Base-by-base conservation (phyloP, 495 filamentous ascomycete genomes). In the Penicillium riverlandense region DNA sequence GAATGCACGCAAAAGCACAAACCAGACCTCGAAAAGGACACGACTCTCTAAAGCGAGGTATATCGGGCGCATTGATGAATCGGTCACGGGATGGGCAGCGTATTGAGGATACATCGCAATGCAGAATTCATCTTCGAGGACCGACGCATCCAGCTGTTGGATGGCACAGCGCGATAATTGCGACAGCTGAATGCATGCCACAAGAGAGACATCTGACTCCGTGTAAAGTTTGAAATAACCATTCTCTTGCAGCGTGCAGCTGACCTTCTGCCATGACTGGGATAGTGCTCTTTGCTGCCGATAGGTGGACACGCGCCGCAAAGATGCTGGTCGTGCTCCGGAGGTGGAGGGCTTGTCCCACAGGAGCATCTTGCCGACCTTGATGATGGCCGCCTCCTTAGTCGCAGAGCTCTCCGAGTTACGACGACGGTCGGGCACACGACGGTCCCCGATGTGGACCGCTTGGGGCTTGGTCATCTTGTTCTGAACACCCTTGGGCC, bases 11-110 rank as follows among this genome's bases (percentile, higher is more conserved):
- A 99, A 58, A 22, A 99, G 74, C 7, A 95, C 92, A 58, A 95
- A 90, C 94, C 92, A 97, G 10, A 95, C 94, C 55, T 99, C 92
- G 57, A 92, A 95, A 7, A 92, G 68, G 1, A 95, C 84, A 13
- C 94, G 76, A 13, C 80, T 89, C 50, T 97, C 94, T 11, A 97
- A 63, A 11, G 85, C 81, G 22, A 99, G 76, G 63, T 96, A 97
- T 30, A 87, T 54, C 7, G 66, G 68, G n/a, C 67, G 67, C 27
- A 63, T 58, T 6, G 75, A 80, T 13, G 61, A 53, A 14, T 66
- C 65, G 8, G 61, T 48, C 7, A 78, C 75, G 4, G 82, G 77
- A 7, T 80, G 75, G 50, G 62, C 84, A 46, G 79, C 86, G 78
- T 79, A 91, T 73, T 84, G 85, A 4, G 75, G 88, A 67, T 80